phyloP scores from a whole-genome alignment of 1,284 basidiomycete species.

The Trichosporon sp. region DNA sequence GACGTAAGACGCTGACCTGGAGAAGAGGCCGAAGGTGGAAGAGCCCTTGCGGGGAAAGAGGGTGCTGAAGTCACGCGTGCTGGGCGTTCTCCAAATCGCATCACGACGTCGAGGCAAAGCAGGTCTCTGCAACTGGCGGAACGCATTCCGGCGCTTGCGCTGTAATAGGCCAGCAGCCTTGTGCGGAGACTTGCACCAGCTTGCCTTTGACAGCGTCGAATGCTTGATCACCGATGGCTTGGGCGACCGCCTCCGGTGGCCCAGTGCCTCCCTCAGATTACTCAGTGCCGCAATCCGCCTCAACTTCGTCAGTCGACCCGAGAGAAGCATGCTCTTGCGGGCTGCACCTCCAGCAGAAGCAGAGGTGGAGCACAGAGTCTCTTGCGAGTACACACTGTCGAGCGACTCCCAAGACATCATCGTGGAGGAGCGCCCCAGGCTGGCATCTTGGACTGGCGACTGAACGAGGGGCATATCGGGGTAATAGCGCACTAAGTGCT shows the following conservation, averaged over 20 bases:
- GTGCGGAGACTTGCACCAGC: neutral
- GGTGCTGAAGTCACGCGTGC: neutral
- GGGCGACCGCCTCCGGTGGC: neutral
- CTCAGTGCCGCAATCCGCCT: no score
- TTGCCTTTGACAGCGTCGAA: neutral
- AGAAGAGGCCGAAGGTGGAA: neutral
- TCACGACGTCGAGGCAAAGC: neutral
- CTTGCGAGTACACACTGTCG: neutral
- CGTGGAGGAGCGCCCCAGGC: neutral
- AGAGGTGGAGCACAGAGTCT: neutral
- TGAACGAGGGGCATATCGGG: neutral
- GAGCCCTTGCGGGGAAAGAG: neutral
- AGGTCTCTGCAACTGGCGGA: neutral
- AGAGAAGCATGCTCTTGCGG: no score
- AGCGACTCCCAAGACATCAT: neutral
- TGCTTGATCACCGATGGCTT: neutral
- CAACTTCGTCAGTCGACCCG: no score
- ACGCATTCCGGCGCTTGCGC: neutral
- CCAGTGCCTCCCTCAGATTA: no score
- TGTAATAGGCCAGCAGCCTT: neutral
- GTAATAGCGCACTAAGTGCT: neutral
- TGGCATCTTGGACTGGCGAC: neutral
- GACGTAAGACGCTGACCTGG: no score
- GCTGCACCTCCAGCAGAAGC: no score
- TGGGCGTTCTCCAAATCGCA: neutral